phyloP scores from a whole-genome alignment of 2,329 filamentous ascomycete species.

The Aspergillus neoniger region DNA sequence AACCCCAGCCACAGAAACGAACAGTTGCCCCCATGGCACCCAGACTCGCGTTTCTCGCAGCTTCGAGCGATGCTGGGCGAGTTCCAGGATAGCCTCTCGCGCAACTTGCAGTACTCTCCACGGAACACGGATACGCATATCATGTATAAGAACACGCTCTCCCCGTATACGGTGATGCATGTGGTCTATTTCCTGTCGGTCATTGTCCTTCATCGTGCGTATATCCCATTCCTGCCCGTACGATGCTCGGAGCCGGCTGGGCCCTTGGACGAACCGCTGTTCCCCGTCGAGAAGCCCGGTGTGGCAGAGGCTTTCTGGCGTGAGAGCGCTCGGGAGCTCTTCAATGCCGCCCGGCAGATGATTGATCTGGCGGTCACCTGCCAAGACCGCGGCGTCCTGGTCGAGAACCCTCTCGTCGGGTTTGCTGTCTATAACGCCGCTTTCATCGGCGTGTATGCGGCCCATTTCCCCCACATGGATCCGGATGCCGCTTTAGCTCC shows the following conservation, averaged over 20 bases:
- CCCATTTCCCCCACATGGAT: slow-evolving; percentile 60
- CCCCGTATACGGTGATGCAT: slow-evolving; percentile 59
- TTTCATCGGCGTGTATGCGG: slow-evolving; percentile 54
- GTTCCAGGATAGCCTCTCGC: slow-evolving; percentile 55
- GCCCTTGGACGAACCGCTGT: slow-evolving; percentile 54
- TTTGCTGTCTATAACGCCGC: slow-evolving; percentile 59
- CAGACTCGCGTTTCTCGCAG: slow-evolving; percentile 51
- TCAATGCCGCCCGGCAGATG: slow-evolving; percentile 55
- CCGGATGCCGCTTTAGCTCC: slow-evolving; percentile 50
- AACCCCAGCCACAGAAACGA: slow-evolving; percentile 41
- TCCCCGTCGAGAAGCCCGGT: slow-evolving; percentile 46
- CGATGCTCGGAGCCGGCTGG: slow-evolving; percentile 53
- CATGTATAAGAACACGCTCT: slow-evolving; percentile 52
- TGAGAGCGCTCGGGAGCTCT: slow-evolving; percentile 52
- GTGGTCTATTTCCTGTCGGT: slow-evolving; percentile 56
- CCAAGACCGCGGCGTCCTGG: slow-evolving; percentile 52
- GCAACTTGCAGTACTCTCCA: slow-evolving; percentile 53
- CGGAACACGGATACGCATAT: slow-evolving; percentile 59
- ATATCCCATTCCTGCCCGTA: slow-evolving; percentile 57
- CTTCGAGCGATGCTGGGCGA: slow-evolving; percentile 50
- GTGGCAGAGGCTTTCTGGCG: slow-evolving; percentile 56
- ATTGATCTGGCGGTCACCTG: slow-evolving; percentile 56
- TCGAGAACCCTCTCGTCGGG: slow-evolving; percentile 58
- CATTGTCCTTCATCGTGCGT: slow-evolving; percentile 58
- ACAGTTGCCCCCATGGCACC: slow-evolving; percentile 56